Percentiles rank a stretch among this genome's conserved stretches.
phyloP scores from a whole-genome alignment of 768 basidiomycete species.

The Austroboletus eburneus region DNA sequence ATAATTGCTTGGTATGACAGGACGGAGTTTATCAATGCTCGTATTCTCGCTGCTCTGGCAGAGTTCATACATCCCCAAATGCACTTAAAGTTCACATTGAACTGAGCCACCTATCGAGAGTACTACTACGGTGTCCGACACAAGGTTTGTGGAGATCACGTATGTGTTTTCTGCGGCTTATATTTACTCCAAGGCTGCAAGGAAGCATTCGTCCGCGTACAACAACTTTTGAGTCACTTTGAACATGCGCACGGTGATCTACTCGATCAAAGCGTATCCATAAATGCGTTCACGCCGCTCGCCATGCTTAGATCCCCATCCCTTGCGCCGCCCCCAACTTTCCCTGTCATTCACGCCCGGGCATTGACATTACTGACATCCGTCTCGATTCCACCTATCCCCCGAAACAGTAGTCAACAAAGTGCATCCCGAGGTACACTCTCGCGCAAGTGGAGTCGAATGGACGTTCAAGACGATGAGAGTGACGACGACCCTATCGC shows the following conservation, averaged over 20 bases:
- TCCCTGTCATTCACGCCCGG: constrained; percentile 4
- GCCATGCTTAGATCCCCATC: constrained; percentile 17
- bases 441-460: constrained; percentile 31
- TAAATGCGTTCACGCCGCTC: constrained; percentile 16
- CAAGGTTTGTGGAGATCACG: constrained; percentile 14
- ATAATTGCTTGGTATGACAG: constrained; percentile 2
- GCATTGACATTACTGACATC: constrained; percentile 1
- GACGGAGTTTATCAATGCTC: constrained; percentile 26
- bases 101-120: constrained; percentile 29
- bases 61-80: constrained; percentile 15
- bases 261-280: constrained; percentile 6
- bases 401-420: constrained; percentile 7
- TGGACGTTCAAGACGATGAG: constrained; percentile 24
- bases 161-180: constrained; percentile 4
- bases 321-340: constrained; percentile 15
- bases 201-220: constrained; percentile 21
- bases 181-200: constrained; percentile 16
- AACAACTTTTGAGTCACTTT: constrained; percentile 25
- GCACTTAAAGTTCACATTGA: constrained; percentile 26
- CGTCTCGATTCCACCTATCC: constrained; percentile 11
- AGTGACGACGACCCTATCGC: constrained; percentile 9
- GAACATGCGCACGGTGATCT: constrained; percentile 20
- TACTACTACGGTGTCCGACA: constrained; percentile 24
- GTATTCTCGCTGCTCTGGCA: constrained; percentile 27
- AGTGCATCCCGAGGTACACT: constrained; percentile 11